These are phyloP conservation scores for Trichosporon sp. DNA, from an alignment of 1,284 basidiomycete genomes.

Conservation along the genomic window DNA sequence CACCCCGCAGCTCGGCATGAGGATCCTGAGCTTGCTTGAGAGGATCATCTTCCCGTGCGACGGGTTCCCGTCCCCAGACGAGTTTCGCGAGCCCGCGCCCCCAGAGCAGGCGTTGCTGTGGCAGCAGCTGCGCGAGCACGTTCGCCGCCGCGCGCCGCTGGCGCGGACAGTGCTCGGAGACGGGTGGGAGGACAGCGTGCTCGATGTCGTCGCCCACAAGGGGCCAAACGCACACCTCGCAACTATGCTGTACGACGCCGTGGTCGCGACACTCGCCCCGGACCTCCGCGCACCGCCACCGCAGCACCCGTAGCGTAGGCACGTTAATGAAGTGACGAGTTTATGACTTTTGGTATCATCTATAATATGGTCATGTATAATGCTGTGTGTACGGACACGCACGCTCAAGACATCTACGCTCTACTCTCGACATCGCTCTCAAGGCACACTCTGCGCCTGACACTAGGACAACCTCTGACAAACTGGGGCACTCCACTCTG, in stretches of 20 bases:
- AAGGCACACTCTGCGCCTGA: no score
- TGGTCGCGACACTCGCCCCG: constrained; percentile 31
- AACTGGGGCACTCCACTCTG: not conserved
- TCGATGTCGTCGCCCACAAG: constrained; percentile 30
- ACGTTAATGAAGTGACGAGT: not conserved
- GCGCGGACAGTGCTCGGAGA: not conserved
- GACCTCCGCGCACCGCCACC: no score
- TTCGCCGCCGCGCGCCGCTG: constrained; percentile 9
- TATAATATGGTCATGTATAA: constrained; percentile 1
- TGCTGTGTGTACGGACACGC: not conserved
- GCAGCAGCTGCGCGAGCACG: not conserved
- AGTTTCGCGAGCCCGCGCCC: constrained; percentile 37
- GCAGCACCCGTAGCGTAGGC: no score
- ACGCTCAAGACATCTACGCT: not conserved
- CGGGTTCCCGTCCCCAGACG: constrained; percentile 35
- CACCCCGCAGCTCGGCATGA: constrained; percentile 20
- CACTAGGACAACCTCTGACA: not conserved
- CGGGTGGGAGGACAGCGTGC: not conserved
- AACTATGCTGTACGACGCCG: constrained; percentile 32
- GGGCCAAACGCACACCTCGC: constrained; percentile 44
- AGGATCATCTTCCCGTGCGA: constrained; percentile 40
- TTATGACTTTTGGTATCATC: constrained; percentile 4
- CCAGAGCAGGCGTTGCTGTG: constrained; percentile 23
- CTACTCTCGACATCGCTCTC: not conserved
- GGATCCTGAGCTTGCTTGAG: constrained; percentile 29